These are phyloP conservation scores for Solidago caesia DNA, from an alignment of 129 eudicot genomes.

Conservation along the genomic window DNA sequence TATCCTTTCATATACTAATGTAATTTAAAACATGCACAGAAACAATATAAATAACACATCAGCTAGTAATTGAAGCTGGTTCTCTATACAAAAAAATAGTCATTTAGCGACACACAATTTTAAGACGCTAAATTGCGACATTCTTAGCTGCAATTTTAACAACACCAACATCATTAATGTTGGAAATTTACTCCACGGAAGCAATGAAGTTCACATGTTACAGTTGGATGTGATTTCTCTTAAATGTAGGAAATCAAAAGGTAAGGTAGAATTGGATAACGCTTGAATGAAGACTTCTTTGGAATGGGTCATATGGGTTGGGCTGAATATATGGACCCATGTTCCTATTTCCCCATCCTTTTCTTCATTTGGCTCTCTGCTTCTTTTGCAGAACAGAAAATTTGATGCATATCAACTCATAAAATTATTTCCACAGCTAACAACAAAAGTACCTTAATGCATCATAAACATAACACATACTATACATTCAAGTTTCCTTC, in stretches of 20 bases:
- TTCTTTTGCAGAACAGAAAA: constrained; percentile 1
- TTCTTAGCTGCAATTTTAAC: background rate
- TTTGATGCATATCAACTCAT: background rate
- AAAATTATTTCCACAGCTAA: background rate
- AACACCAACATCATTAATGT: background rate
- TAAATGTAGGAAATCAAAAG: constrained; percentile 20
- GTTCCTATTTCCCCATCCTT: background rate
- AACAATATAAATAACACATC: background rate
- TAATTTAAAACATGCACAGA: background rate
- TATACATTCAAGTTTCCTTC: no score
- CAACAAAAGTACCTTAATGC: background rate
- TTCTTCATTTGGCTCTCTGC: constrained; percentile 3
- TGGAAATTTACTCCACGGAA: background rate
- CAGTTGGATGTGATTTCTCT: background rate
- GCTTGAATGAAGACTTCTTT: constrained; percentile 17
- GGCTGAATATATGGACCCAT: constrained; percentile 3
- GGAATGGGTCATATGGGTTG: constrained; percentile 21
- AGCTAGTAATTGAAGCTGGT: background rate
- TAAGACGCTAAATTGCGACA: no score
- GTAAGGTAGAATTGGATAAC: constrained; percentile 15
- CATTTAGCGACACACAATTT: no score
- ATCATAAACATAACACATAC: constrained; percentile 2
- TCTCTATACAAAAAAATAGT: no score
- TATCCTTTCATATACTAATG: background rate
- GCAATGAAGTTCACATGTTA: background rate